Conservation (phyloP, 2,329 filamentous ascomycete species). For the Lachnellula arida region DNA sequence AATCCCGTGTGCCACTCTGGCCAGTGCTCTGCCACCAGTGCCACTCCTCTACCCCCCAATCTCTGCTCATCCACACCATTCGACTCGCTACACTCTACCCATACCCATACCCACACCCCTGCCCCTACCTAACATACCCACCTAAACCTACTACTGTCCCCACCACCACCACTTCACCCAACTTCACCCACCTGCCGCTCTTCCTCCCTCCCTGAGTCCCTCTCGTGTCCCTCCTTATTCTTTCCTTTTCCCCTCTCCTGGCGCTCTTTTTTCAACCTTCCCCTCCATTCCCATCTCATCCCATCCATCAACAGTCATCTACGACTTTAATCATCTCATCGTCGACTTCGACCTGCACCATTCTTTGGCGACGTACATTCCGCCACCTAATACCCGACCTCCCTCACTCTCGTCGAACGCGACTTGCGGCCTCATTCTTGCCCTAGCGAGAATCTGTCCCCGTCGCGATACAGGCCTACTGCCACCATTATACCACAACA, state of each 20-base stretch:
- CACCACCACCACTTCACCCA: slow-evolving; percentile 17
- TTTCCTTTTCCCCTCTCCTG: slow-evolving; percentile 26
- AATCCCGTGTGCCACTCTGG: slow-evolving; percentile 5
- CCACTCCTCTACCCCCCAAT: slow-evolving; percentile 19
- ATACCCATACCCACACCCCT: slow-evolving; percentile 5
- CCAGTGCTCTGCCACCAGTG: not conserved
- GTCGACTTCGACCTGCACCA: slow-evolving; percentile 11
- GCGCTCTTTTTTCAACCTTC: slow-evolving; percentile 27
- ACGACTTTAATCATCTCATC: slow-evolving; percentile 15
- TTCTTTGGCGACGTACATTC: slow-evolving; percentile 23
- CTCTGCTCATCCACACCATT: slow-evolving; percentile 7
- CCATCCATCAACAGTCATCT: slow-evolving; percentile 10
- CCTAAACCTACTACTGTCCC: slow-evolving; percentile 15
- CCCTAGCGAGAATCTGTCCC: slow-evolving; percentile 20
- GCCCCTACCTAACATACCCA: slow-evolving; percentile 17
- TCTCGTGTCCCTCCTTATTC: slow-evolving; percentile 5
- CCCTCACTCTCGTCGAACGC: slow-evolving; percentile 17
- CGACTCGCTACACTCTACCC: slow-evolving; percentile 13
- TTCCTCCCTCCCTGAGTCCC: slow-evolving; percentile 5
- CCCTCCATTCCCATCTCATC: slow-evolving; percentile 23
- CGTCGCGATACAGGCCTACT: slow-evolving; percentile 25
- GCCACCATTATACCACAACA: slow-evolving; percentile 37
- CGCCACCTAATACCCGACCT: slow-evolving; percentile 17
- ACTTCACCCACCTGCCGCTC: slow-evolving; percentile 22
- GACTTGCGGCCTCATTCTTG: slow-evolving; percentile 20